Evolutionary conservation across 345 rosid species (phyloP).

Genomic region (Salix viminalis): DNA sequence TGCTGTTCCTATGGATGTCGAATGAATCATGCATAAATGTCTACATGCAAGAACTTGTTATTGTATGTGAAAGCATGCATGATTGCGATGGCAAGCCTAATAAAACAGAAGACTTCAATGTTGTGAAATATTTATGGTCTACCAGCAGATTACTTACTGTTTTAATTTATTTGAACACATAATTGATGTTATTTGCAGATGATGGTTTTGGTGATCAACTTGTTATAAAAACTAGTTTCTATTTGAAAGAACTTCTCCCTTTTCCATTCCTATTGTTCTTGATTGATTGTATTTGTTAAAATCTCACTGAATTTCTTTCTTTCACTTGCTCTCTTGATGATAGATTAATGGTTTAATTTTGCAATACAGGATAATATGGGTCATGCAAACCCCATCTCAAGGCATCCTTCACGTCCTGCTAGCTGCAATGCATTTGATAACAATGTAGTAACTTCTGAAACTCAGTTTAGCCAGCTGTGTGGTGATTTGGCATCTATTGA

Average conservation of each 20-base stretch:
- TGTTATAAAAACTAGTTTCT: not conserved
- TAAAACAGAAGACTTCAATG: not conserved
- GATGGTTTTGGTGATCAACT: not conserved
- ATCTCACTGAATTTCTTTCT: not conserved
- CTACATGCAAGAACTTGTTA: not conserved
- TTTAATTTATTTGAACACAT: not conserved
- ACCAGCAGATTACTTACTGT: not conserved
- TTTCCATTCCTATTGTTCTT: not conserved
- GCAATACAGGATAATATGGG: conserved; percentile 50
- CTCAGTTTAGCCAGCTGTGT: conserved; percentile 41
- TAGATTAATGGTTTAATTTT: conserved; percentile 15
- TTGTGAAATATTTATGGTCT: not conserved
- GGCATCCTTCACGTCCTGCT: conserved; percentile 58
- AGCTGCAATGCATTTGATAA: conserved; percentile 53
- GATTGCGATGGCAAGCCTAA: not conserved
- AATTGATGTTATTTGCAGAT: not conserved
- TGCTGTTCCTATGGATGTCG: not conserved
- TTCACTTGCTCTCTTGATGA: not conserved
- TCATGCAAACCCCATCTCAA: conserved; percentile 33
- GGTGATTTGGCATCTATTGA: conserved; percentile 37
- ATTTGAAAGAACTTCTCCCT: not conserved
- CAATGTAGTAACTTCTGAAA: conserved; percentile 37
- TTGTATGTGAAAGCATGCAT: not conserved
- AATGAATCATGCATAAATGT: not conserved
- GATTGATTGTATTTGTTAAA: conserved; percentile 4